Evolutionary conservation across 192 early-diverging fungal species (phyloP).

Genomic region (Phycomyces blakesleeanus): DNA sequence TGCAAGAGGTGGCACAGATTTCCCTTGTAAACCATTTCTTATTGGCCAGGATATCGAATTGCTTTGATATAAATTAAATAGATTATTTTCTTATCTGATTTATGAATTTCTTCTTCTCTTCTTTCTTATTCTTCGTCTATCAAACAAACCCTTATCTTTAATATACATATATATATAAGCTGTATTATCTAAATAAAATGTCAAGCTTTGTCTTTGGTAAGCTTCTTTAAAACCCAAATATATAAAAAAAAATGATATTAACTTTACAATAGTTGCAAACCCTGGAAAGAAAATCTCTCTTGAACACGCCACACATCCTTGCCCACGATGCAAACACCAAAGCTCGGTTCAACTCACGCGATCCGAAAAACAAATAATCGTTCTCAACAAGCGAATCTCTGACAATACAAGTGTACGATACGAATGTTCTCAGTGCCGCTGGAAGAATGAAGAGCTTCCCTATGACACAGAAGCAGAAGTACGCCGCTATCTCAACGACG

Average conservation of each 20-base stretch:
- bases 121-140: too few species aligned
- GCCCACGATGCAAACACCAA: constrained; percentile 34
- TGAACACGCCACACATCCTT: constrained; percentile 31
- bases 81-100: too few species aligned
- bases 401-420: constrained; percentile 31
- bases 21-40: too few species aligned
- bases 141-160: too few species aligned
- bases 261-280: constrained; percentile 9
- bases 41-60: too few species aligned
- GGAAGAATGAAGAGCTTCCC: constrained; percentile 29
- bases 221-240: not conserved
- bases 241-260: not conserved
- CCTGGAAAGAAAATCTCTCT: constrained; percentile 31
- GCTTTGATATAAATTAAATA: too few species aligned
- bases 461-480: constrained; percentile 7
- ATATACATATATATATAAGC: too few species aligned
- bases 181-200: constrained; percentile 1
- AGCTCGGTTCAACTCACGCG: constrained; percentile 32
- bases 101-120: too few species aligned
- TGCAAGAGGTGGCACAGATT: too few species aligned
- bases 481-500: constrained; percentile 1
- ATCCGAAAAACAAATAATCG: constrained; percentile 28
- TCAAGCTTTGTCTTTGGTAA: constrained; percentile 6
- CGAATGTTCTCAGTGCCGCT: constrained; percentile 31
- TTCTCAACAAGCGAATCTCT: constrained; percentile 32